phyloP scores from a whole-genome alignment of 306 rosid genomes.

The Trichosanthes truncata region DNA sequence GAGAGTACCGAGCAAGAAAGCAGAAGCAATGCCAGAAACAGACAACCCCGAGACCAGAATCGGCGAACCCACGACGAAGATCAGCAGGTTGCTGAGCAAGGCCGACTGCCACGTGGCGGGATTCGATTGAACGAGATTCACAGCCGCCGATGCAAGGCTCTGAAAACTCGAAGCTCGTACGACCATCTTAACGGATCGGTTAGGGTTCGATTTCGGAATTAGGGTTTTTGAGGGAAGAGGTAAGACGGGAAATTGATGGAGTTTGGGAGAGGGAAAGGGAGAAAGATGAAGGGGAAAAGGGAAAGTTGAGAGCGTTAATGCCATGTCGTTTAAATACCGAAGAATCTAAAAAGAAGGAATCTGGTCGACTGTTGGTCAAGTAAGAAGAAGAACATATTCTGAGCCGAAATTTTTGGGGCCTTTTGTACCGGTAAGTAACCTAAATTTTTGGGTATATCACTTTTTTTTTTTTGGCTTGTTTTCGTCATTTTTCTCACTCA shows the following conservation, averaged over 20 bases:
- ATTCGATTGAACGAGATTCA: conserved; percentile 53
- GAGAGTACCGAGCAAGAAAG: conserved; percentile 86
- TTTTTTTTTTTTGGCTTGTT: no score
- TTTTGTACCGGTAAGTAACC: no score
- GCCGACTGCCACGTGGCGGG: conserved; percentile 86
- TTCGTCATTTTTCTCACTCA: no score
- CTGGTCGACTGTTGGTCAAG: background rate
- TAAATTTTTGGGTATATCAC: no score
- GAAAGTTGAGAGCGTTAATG: conserved; percentile 10
- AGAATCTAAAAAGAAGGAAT: background rate
- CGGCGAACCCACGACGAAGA: conserved; percentile 68
- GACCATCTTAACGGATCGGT: conserved; percentile 16
- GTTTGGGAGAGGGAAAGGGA: conserved; percentile 15
- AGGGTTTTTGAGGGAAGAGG: conserved; percentile 7
- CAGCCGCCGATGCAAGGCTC: conserved; percentile 35
- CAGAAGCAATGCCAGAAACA: conserved; percentile 68
- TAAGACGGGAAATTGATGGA: conserved; percentile 4
- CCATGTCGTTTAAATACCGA: conserved; percentile 5
- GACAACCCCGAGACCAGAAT: conserved; percentile 70
- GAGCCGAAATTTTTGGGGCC: background rate
- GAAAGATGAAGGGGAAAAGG: conserved; percentile 16
- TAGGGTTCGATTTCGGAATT: conserved; percentile 6
- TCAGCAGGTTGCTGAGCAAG: conserved; percentile 47
- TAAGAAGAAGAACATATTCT: background rate
- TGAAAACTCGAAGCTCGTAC: conserved; percentile 28